Percentiles rank a stretch among this genome's conserved stretches.
These are phyloP conservation scores for Hypoxylon fuscum DNA, from an alignment of 495 filamentous ascomycete genomes.

Conservation along the genomic window DNA sequence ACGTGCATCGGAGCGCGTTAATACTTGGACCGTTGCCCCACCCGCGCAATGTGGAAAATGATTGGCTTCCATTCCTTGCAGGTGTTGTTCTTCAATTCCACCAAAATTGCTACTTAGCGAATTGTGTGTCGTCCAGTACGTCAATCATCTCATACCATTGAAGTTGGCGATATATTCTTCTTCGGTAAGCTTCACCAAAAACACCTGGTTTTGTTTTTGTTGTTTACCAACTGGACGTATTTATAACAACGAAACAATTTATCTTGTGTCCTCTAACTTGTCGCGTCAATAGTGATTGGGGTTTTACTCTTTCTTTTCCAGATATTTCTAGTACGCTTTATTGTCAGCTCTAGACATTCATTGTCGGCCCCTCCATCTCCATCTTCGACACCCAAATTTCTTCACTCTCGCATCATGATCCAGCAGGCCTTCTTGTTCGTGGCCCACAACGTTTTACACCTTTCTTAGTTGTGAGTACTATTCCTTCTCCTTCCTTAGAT, in stretches of 20 bases:
- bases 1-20: slow-evolving; percentile 30
- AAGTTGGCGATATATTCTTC: slow-evolving; percentile 22
- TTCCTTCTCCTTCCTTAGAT: slow-evolving; percentile 7
- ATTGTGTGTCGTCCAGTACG: slow-evolving; percentile 18
- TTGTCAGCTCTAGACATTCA: background rate
- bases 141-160: slow-evolving; percentile 33
- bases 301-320: no score
- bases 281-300: no score
- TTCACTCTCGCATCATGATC: slow-evolving; percentile 40
- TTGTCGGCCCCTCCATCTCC: slow-evolving; percentile 20
- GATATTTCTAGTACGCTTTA: background rate
- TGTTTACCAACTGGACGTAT: no score
- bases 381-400: no score
- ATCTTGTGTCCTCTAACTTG: no score
- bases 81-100: slow-evolving; percentile 17
- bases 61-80: slow-evolving; percentile 3
- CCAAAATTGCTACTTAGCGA: slow-evolving; percentile 28
- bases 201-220: no score
- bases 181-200: no score
- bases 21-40: background rate
- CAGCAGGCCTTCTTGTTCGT: slow-evolving; percentile 25
- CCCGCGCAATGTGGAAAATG: background rate
- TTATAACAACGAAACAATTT: no score
- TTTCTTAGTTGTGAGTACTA: slow-evolving; percentile 40
- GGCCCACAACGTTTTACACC: slow-evolving; percentile 26